Evolutionary conservation across 495 filamentous ascomycete species (phyloP).

Genomic region (Terfezia boudieri): DNA sequence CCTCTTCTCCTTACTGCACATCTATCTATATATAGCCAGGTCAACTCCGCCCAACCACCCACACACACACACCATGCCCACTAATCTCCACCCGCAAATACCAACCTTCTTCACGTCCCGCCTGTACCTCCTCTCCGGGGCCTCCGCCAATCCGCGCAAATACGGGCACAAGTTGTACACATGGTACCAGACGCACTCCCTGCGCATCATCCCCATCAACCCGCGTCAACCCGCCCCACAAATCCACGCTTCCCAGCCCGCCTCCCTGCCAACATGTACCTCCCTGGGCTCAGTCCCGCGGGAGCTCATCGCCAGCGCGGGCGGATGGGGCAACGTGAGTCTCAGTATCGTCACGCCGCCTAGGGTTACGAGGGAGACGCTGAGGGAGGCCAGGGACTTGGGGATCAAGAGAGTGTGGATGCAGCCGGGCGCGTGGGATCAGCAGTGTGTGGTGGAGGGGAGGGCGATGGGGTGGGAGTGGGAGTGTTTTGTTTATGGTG

Average conservation of each 20-base stretch:
- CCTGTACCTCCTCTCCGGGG: slow-evolving; percentile 76
- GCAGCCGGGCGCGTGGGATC: slow-evolving; percentile 74
- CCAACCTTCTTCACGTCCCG: slow-evolving; percentile 63
- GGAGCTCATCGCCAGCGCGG: slow-evolving; percentile 25
- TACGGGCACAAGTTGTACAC: slow-evolving; percentile 67
- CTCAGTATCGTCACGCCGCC: slow-evolving; percentile 73
- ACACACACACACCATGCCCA: too few species aligned
- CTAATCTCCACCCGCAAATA: slow-evolving; percentile 34
- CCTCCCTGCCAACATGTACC: slow-evolving; percentile 1
- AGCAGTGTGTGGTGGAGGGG: slow-evolving; percentile 35
- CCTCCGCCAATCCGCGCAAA: slow-evolving; percentile 58
- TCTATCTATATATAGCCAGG: too few species aligned
- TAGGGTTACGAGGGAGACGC: slow-evolving; percentile 39
- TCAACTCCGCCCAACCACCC: too few species aligned
- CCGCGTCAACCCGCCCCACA: neutral
- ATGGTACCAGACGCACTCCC: neutral
- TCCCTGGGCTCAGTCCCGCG: slow-evolving; percentile 22
- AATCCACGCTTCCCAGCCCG: neutral
- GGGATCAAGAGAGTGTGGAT: slow-evolving; percentile 72
- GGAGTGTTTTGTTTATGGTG: slow-evolving; percentile 44
- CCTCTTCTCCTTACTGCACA: too few species aligned
- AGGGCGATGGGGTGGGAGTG: slow-evolving; percentile 29
- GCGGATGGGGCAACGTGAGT: slow-evolving; percentile 22
- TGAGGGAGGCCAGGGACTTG: slow-evolving; percentile 57
- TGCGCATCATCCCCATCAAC: neutral